Conservation (phyloP, 2,329 filamentous ascomycete species). For the Xylaria sp. region DNA sequence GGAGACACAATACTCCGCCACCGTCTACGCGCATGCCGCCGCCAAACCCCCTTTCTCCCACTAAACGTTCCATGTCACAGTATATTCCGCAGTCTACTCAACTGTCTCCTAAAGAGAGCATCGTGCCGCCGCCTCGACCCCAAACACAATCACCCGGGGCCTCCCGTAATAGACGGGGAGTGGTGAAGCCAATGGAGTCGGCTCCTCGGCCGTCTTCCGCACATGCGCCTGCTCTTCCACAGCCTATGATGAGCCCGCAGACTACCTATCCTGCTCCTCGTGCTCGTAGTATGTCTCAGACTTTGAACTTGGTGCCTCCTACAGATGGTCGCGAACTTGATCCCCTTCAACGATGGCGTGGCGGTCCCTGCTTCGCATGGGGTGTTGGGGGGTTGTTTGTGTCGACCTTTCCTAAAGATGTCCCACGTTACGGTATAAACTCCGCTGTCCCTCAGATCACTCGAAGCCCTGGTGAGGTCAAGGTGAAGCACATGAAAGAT, state of each 20-base stretch:
- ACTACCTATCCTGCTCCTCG: constrained; percentile 33
- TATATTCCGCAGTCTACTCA: constrained; percentile 43
- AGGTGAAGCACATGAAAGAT: constrained; percentile 69
- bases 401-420: constrained; percentile 81
- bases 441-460: constrained; percentile 71
- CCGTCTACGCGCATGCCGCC: constrained; percentile 38
- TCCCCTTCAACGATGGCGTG: constrained; percentile 83
- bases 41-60: constrained; percentile 46
- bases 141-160: constrained; percentile 58
- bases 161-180: constrained; percentile 36
- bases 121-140: constrained; percentile 53
- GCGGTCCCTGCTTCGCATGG: constrained; percentile 80
- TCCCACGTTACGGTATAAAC: constrained; percentile 77
- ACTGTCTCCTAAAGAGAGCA: constrained; percentile 32
- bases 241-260: constrained; percentile 18
- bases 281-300: constrained; percentile 49
- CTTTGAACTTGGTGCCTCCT: constrained; percentile 54
- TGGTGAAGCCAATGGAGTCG: constrained; percentile 36
- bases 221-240: constrained; percentile 41
- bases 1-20: constrained; percentile 45
- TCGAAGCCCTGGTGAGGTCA: constrained; percentile 75
- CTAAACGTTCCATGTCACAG: constrained; percentile 48
- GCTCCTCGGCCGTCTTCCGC: constrained; percentile 51
- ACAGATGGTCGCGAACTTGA: constrained; percentile 66
- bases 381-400: constrained; percentile 78